Conservation (phyloP, 768 basidiomycete species). For the Termitomyces eurrhizus region DNA sequence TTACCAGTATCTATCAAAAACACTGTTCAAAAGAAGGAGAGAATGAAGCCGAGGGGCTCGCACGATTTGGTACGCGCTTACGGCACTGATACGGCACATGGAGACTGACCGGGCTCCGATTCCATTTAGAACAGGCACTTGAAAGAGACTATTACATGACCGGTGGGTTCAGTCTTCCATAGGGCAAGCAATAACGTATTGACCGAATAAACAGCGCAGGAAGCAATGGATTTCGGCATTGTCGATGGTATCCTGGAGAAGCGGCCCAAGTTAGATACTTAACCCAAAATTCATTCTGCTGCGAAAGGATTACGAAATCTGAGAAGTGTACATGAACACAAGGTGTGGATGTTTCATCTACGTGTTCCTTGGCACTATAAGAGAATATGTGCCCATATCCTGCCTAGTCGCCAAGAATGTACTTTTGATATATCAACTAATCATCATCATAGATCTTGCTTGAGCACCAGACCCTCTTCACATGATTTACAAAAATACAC, state of each 20-base stretch:
- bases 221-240: constrained; percentile 88
- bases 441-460: neutral
- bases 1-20: constrained; percentile 86
- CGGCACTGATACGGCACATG: constrained; percentile 8
- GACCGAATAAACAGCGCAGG: constrained; percentile 53
- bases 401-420: neutral
- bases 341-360: constrained; percentile 1
- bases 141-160: constrained; percentile 98
- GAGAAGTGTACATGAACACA: neutral
- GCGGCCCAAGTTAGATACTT: constrained; percentile 52
- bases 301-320: neutral
- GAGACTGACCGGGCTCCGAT: constrained; percentile 11
- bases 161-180: constrained; percentile 36
- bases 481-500: neutral
- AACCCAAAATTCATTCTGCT: constrained; percentile 1
- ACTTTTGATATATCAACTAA: neutral
- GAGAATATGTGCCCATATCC: neutral
- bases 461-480: neutral
- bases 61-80: constrained; percentile 68
- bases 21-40: constrained; percentile 77
- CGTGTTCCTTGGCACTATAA: neutral
- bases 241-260: constrained; percentile 89
- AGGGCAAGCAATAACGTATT: constrained; percentile 6
- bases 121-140: constrained; percentile 67
- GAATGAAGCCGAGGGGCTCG: constrained; percentile 54